These are phyloP conservation scores for Lasiodiplodia sp. DNA, from an alignment of 2,329 filamentous ascomycete genomes.

Conservation along the genomic window DNA sequence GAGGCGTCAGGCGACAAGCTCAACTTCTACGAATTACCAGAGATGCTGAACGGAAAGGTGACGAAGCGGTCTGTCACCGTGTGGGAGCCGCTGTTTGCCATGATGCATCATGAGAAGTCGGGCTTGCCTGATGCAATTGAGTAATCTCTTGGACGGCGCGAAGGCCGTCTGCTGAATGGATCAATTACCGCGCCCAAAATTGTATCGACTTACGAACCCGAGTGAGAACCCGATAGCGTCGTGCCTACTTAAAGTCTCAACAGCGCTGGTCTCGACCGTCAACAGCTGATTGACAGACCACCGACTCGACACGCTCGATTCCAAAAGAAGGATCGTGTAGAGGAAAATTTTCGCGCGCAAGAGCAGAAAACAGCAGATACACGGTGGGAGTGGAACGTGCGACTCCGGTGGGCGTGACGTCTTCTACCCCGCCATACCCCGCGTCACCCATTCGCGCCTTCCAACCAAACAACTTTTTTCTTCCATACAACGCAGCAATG, in stretches of 20 bases:
- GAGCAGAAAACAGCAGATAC: not conserved
- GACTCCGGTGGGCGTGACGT: constrained; percentile 15
- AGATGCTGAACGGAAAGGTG: constrained; percentile 50
- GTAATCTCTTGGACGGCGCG: not conserved
- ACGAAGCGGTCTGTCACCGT: constrained; percentile 55
- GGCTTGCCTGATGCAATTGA: constrained; percentile 47
- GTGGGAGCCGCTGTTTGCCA: constrained; percentile 58
- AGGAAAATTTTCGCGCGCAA: not conserved
- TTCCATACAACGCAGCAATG: constrained; percentile 38
- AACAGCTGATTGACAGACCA: too few species aligned
- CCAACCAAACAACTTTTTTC: not conserved
- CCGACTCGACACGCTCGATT: not conserved
- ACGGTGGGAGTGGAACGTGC: constrained; percentile 4
- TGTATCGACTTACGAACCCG: not conserved
- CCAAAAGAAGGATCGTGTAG: not conserved
- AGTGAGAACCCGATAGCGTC: too few species aligned
- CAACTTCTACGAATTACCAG: constrained; percentile 47
- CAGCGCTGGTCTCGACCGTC: too few species aligned
- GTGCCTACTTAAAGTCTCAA: too few species aligned
- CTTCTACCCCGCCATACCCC: not conserved
- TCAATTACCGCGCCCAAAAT: not conserved
- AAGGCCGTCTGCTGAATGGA: not conserved
- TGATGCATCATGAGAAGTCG: constrained; percentile 54
- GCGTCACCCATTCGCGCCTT: not conserved
- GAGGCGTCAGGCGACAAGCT: constrained; percentile 55